Conservation (phyloP, 2,329 filamentous ascomycete species). For the Fusarium armeniacum region DNA sequence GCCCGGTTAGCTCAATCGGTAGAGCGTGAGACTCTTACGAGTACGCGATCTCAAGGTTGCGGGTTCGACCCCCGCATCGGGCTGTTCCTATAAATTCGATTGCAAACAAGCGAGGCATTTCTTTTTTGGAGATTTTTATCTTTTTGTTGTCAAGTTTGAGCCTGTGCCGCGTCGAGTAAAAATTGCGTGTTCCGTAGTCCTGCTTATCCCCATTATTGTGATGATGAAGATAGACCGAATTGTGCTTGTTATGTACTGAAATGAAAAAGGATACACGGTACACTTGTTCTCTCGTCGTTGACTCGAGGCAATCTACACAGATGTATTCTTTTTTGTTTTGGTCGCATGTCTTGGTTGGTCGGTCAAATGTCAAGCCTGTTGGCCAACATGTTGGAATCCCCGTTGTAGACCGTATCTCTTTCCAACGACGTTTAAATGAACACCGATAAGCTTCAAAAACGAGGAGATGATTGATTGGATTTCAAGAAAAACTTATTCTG, state of each 20-base stretch:
- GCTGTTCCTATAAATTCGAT: constrained; percentile 53
- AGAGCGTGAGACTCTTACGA: constrained; percentile 76
- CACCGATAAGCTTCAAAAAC: fast-evolving
- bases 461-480: fast-evolving
- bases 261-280: no score
- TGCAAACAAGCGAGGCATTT: constrained; percentile 33
- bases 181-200: not conserved
- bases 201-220: not conserved
- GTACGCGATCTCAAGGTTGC: constrained; percentile 63
- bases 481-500: fast-evolving
- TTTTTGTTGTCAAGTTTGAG: not conserved
- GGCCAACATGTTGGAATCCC: no score
- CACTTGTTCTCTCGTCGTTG: not conserved
- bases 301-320: fast-evolving
- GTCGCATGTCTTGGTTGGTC: no score
- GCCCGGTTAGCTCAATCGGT: constrained; percentile 54
- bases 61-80: constrained; percentile 65
- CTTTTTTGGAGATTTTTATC: constrained; percentile 11
- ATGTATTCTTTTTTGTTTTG: no score
- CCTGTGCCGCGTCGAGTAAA: not conserved
- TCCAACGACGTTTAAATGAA: fast-evolving
- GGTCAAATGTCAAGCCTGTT: no score
- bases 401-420: not conserved
- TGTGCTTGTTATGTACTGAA: not conserved
- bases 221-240: no score